Evolutionary conservation across 2,329 filamentous ascomycete species (phyloP).

Genomic region (Ceratocystiopsis brevicomis): DNA sequence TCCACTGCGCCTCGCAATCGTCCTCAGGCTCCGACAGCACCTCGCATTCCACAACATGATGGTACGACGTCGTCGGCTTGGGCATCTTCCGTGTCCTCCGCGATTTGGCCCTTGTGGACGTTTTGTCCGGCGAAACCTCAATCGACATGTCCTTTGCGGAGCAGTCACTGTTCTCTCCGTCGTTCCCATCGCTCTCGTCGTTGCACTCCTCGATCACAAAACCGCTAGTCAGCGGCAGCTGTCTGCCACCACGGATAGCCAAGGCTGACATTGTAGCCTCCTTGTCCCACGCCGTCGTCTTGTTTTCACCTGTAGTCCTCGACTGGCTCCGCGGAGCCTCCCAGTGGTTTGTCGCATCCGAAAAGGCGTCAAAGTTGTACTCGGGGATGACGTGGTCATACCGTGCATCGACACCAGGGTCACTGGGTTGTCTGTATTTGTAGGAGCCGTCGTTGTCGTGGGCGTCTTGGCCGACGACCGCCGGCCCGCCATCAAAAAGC

Average conservation of each 20-base stretch:
- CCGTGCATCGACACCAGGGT: no score
- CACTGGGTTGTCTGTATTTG: no score
- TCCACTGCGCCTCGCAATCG: no score
- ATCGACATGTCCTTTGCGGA: no score
- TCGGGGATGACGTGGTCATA: background rate
- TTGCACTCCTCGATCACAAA: slow-evolving; percentile 6
- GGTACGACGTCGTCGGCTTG: no score
- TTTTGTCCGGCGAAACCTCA: no score
- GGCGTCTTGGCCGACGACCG: background rate
- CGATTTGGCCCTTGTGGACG: no score
- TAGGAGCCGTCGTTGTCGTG: no score
- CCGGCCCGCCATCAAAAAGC: background rate
- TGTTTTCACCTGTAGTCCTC: background rate
- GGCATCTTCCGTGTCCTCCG: no score
- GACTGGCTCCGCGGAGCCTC: background rate
- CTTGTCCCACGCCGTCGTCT: background rate
- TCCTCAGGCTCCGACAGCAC: no score
- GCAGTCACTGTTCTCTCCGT: background rate
- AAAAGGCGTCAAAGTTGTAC: slow-evolving; percentile 7
- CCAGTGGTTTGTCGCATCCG: slow-evolving; percentile 2
- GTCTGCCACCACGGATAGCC: background rate
- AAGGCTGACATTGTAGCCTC: background rate
- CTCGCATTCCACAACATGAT: no score
- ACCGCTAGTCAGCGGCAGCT: background rate
- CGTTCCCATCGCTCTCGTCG: background rate